Conservation (phyloP, 495 filamentous ascomycete species). For the Neurospora sp. region DNA sequence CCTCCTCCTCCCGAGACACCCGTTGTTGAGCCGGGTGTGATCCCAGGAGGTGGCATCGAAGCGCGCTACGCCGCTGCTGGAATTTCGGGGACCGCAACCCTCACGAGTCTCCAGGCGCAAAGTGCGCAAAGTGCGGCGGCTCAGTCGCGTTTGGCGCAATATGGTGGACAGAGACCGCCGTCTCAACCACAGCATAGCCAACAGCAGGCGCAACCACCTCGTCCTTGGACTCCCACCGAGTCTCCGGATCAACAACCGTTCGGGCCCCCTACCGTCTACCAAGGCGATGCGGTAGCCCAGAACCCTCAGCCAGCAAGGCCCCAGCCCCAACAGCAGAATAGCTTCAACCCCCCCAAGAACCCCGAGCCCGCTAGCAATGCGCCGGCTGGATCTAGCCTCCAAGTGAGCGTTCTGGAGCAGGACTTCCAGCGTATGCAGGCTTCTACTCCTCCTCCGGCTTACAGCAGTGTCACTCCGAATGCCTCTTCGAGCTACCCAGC, state of each 20-base stretch:
- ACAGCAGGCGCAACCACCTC: conserved; percentile 36
- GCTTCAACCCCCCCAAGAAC: conserved; percentile 22
- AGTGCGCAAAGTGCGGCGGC: conserved; percentile 75
- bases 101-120: conserved; percentile 69
- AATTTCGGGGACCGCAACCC: conserved; percentile 72
- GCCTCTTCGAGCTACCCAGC: conserved; percentile 51
- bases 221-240: conserved; percentile 96
- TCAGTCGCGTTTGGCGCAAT: conserved; percentile 63
- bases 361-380: conserved; percentile 17
- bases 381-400: conserved; percentile 20
- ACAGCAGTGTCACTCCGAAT: conserved; percentile 62
- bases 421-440: conserved; percentile 84
- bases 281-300: conserved; percentile 54
- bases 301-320: conserved; percentile 19
- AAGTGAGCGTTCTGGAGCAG: conserved; percentile 63
- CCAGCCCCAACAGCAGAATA: conserved; percentile 14
- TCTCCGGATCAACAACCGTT: conserved; percentile 78
- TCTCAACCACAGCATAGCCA: conserved; percentile 19
- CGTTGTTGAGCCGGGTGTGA: conserved; percentile 59
- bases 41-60: conserved; percentile 71
- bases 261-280: conserved; percentile 88
- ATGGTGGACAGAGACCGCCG: conserved; percentile 37
- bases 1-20: conserved; percentile 94
- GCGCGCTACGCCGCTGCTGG: conserved; percentile 82
- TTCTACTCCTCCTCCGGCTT: conserved; percentile 83